A percentile compares a stretch with the other conserved stretches of the same genome.
These are phyloP conservation scores for Trichocomaceae sp. DNA, from an alignment of 2,329 filamentous ascomycete genomes.

Conservation along the genomic window DNA sequence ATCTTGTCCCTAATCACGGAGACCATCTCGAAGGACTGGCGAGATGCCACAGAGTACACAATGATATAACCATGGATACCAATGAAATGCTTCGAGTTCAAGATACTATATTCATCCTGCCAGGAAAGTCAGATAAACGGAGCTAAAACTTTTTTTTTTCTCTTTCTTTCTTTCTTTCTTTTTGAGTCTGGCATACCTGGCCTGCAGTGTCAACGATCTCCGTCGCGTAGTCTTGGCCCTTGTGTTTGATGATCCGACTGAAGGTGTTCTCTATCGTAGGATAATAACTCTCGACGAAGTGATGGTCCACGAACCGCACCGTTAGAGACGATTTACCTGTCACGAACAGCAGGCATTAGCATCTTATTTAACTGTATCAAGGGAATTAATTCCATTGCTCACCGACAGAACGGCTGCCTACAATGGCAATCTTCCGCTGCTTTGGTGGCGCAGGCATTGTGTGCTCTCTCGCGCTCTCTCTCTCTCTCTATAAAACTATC, in stretches of 20 bases:
- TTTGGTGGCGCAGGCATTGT: conserved; percentile 67
- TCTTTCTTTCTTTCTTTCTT: too few relatives aligned
- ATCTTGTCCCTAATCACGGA: conserved; percentile 96
- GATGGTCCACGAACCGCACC: conserved; percentile 92
- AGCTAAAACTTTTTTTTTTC: too few relatives aligned
- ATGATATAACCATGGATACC: conserved; percentile 98
- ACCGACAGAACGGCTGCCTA: conserved; percentile 89
- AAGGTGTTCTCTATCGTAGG: conserved; percentile 99
- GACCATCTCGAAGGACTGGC: conserved; percentile 96
- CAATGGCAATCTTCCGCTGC: conserved; percentile 91
- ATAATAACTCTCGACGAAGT: conserved; percentile 98
- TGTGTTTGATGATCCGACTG: conserved; percentile 87
- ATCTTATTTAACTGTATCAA: not conserved
- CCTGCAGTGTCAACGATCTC: conserved; percentile 98
- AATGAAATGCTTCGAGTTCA: conserved; percentile 98
- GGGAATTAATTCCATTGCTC: conserved; percentile 28
- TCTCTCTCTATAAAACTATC: not conserved
- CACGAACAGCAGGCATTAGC: conserved; percentile 8
- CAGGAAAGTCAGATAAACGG: conserved; percentile 1
- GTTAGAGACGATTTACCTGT: conserved; percentile 92
- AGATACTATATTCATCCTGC: conserved; percentile 94
- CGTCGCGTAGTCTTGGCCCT: conserved; percentile 86
- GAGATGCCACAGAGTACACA: conserved; percentile 92
- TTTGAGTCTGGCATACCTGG: conserved; percentile 57
- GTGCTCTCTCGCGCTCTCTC: not conserved